Base-by-base conservation (phyloP, 257 asterid species). In the Haberlea rhodopensis region DNA sequence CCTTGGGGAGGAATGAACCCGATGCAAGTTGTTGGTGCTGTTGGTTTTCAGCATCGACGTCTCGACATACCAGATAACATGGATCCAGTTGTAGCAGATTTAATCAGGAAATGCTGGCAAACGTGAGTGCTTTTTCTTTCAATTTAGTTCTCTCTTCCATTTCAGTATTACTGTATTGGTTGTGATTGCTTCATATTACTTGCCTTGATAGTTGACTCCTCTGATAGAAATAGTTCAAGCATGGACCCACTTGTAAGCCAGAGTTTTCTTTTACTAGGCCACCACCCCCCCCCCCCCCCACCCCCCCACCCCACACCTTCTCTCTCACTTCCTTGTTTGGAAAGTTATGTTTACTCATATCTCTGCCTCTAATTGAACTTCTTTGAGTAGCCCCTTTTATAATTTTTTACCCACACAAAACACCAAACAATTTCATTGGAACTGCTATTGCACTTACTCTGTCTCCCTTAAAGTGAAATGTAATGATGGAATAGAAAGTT, bases 1-100 rank as follows among this genome's bases (percentile, higher is more conserved):
- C 98, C 98, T 13, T 91, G 98, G 98, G 95, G 90, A 72, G 96
- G 98, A 72, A 87, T 88, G 96, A 91, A 91, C 60, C 95, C 98
- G 0, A 91, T 91, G 98, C 98, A 91, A 80, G 98, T 91, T 26
- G 98, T 91, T 68, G 98, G 98, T 31, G 98, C 98, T 2, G 98
- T 91, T 64, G 98, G 98, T 53, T 91, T 91, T 82, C 98, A 91
- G 84, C 91, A 86, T 58, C 91, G 95, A 27, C 95, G 98, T 53
- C 96, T 91, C 46, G 98, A 91, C 60, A 88, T 91, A 49, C 98
- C 98, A 0, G 91, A 86, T 43, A 74, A 85, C 73, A 74, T 83
- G 75, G 94, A 91, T 78, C 95, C 92, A 8, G 84, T 68, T 65
- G 57, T 91, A 52, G 94, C 87, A 52, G 87, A 83, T 67, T 82